Base-by-base conservation (phyloP, 2,329 filamentous ascomycete species). In the Rhinocladiella mackenziei region DNA sequence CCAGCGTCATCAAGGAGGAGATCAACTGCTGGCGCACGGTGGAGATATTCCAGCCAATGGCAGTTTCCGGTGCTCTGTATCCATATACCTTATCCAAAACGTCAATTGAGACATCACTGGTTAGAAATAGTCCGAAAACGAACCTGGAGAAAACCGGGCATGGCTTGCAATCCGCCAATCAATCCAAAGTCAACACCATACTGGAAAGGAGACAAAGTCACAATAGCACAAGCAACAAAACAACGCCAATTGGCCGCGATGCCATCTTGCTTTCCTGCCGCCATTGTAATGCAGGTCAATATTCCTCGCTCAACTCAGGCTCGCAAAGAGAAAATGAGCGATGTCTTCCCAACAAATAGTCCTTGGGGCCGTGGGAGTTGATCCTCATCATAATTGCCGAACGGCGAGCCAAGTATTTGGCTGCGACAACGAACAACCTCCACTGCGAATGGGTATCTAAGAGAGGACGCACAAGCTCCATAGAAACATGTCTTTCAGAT, bases 1-100 rank as follows among this genome's bases (percentile, higher is more conserved):
- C 68, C 4, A 71, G 56, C 1, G 65, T 69, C 68, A 71, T 71
- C 17, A 71, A 58, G 10, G 67, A 70, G 3, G 65, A 67, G 39
- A 71, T 70, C 25, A 71, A 58, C 50, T 70, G 66, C 40, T 71
- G 68, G 13, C 67, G 58, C 34, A 63, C 63, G 10, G 66, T 48
- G 4, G 54, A 40, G 19, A 66, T 60, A 43, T 65, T 66, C 54
- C 59, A 65, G 23, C 63, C 63, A 6, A 59, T 55, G 1, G 60
- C 38, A 8, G 53, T 58, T 1, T 32, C 46, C 4, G 56, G 46
- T 11, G 54, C 54, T 13, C 31, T 28, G 18, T 57, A 38, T 10
- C 59, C 58, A 50, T 57, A 61, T 5, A 60, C 32, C 59, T 20
- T 36, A n/a, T 13, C 26, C 11, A 7, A 26, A 49, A 43, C 54